phyloP scores from a whole-genome alignment of 805 yeast genomes.

The Zygotorulaspora chibaensis region DNA sequence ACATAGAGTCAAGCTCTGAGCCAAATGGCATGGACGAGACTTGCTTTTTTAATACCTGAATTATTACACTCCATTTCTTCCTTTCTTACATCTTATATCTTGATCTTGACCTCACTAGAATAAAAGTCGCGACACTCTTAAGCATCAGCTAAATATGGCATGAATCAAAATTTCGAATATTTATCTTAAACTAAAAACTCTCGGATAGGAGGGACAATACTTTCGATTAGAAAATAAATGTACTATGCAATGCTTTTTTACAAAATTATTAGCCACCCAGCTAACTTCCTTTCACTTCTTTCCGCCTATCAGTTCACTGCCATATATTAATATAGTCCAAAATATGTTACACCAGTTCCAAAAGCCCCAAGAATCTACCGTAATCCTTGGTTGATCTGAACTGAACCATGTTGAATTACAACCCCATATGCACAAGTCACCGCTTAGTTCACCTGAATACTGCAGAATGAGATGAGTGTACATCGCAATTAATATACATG shows the following conservation, averaged over 20 bases:
- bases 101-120: not conserved
- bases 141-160: not conserved
- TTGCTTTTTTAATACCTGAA: slow-evolving; percentile 41
- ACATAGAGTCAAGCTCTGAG: slow-evolving; percentile 93
- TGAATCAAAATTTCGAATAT: not conserved
- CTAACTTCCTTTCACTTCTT: slow-evolving; percentile 9
- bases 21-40: slow-evolving; percentile 58
- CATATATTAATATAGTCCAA: slow-evolving; percentile 72
- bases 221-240: not conserved
- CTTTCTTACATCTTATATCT: not conserved
- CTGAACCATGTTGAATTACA: slow-evolving; percentile 37
- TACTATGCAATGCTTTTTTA: not conserved
- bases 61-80: not conserved
- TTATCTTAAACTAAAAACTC: not conserved
- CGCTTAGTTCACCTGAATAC: slow-evolving; percentile 70
- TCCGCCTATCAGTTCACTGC: slow-evolving; percentile 59
- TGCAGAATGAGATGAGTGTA: slow-evolving; percentile 92
- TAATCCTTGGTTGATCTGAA: slow-evolving; percentile 21
- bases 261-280: not conserved
- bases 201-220: not conserved
- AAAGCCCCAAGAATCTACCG: slow-evolving; percentile 79
- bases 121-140: not conserved
- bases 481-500: slow-evolving; percentile 90
- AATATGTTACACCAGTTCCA: slow-evolving; percentile 97
- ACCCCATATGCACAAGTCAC: slow-evolving; percentile 58